Base-by-base conservation (phyloP, 495 filamentous ascomycete genomes). In the Chaetomium tenue region DNA sequence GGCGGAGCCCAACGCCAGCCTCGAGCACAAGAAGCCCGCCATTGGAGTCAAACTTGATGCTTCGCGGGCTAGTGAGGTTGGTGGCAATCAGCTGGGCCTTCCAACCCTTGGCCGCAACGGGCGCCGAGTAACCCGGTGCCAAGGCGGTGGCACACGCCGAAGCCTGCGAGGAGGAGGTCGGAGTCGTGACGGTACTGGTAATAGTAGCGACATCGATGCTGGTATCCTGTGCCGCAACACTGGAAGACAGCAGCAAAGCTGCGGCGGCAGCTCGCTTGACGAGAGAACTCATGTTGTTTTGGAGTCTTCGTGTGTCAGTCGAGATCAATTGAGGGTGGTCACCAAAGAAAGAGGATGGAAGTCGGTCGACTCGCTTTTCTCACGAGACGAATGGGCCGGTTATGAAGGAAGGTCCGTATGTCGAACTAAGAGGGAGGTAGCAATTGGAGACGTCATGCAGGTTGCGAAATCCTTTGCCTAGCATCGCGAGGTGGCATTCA, bases 21-120 rank as follows among this genome's bases (percentile, higher is more conserved):
- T 89, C 76, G 5, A 90, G 77, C 15, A 91, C 84, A 0, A 92
- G 78, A 18, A 92, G 74, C 30, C 82, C 82, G 0, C 88, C 87
- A 3, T 68, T 67, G 8, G 47, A 67, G 68, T 92, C 89, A 63
- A 91, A 82, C 1, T 83, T 69, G 48, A 92, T 79, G 18, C 82
- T 79, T 6, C 89, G 80, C 13, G 89, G 88, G 6, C 63, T 72
- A 0, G 66, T 67, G 26, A 92, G 71, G 3, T 79, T 80, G 0
- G 75, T 79, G 15, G 79, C 83, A 9, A 90, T 74, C 11, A 91
- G 77, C 42, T 81, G 76, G 13, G 79, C 81, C 1, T 72, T 70
- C 76, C 85, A 92, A 11, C 86, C 89, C 33, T 74, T 60, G 2
- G 81, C 84, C 5, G 88, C 77, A 0, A 82, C 77, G 0, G 85